Evolutionary conservation across 495 filamentous ascomycete genomes (phyloP).

Genomic region (Trichoderma reesei): DNA sequence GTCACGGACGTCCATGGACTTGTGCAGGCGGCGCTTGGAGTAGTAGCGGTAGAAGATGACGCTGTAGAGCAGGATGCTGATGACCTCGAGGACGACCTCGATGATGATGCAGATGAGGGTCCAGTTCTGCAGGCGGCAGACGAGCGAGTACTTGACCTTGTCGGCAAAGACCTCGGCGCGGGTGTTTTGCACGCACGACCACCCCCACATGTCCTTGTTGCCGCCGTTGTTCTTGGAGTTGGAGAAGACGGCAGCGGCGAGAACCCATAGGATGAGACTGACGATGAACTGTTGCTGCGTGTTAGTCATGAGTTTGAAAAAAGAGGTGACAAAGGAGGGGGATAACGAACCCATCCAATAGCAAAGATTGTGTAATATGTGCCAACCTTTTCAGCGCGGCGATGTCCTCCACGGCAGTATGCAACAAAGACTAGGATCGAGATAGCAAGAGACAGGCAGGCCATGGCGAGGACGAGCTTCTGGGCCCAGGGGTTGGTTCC

Average conservation of each 20-base stretch:
- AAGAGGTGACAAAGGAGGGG: not conserved
- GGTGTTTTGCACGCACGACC: constrained; percentile 85
- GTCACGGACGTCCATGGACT: constrained; percentile 94
- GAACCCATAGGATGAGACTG: constrained; percentile 85
- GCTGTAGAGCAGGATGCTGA: constrained; percentile 86
- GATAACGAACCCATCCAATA: constrained; percentile 52
- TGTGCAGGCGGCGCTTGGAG: constrained; percentile 86
- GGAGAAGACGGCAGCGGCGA: constrained; percentile 77
- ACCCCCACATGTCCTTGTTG: constrained; percentile 90
- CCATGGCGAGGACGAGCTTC: constrained; percentile 64
- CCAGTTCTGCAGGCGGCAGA: constrained; percentile 95
- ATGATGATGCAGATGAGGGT: constrained; percentile 92
- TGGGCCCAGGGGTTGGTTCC: constrained; percentile 84
- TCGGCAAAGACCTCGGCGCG: constrained; percentile 63
- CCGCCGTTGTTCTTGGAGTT: constrained; percentile 58
- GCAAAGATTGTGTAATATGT: constrained; percentile 92
- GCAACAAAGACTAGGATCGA: constrained; percentile 73
- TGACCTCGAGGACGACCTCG: constrained; percentile 84
- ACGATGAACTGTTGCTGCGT: constrained; percentile 60
- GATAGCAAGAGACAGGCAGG: constrained; percentile 69
- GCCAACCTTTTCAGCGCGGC: constrained; percentile 79
- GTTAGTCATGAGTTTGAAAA: not conserved
- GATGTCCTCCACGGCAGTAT: constrained; percentile 84
- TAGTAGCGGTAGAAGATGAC: constrained; percentile 94
- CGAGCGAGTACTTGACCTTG: constrained; percentile 78